Evolutionary conservation across 495 filamentous ascomycete species (phyloP).

Genomic region (Parachaetomium inaequale): DNA sequence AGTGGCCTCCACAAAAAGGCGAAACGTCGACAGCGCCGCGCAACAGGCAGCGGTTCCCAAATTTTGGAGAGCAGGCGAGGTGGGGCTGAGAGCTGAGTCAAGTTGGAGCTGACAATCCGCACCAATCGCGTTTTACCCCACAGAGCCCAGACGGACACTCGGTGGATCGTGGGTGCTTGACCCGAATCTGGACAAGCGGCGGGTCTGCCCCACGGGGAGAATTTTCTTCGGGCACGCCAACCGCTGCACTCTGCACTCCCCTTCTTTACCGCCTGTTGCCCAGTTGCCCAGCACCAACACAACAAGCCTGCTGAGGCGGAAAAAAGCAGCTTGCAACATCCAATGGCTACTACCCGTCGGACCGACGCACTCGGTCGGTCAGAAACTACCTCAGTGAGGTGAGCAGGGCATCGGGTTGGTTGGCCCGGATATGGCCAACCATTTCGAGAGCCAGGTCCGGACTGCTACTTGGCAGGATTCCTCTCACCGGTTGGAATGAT

Average conservation of each 20-base stretch:
- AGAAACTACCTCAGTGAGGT: neutral
- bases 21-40: slow-evolving; percentile 4
- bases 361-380: neutral
- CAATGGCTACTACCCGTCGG: neutral
- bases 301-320: too few relatives aligned
- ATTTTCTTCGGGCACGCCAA: slow-evolving; percentile 4
- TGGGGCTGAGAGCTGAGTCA: slow-evolving; percentile 16
- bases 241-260: too few relatives aligned
- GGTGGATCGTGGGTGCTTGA: neutral
- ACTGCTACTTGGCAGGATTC: neutral
- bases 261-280: neutral
- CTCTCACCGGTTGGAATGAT: slow-evolving; percentile 10
- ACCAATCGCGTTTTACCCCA: slow-evolving; percentile 18
- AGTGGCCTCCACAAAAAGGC: neutral
- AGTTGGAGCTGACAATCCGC: slow-evolving; percentile 1
- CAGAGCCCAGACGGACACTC: slow-evolving; percentile 21
- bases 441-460: neutral
- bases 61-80: neutral
- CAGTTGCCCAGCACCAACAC: too few relatives aligned
- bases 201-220: slow-evolving; percentile 19
- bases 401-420: neutral
- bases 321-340: slow-evolving; percentile 1
- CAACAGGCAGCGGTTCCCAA: slow-evolving; percentile 6
- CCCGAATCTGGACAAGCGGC: slow-evolving; percentile 9
- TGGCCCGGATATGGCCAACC: slow-evolving; percentile 6